Evolutionary conservation across 495 filamentous ascomycete species (phyloP).

Genomic region (Oleoguttula mirabilis): DNA sequence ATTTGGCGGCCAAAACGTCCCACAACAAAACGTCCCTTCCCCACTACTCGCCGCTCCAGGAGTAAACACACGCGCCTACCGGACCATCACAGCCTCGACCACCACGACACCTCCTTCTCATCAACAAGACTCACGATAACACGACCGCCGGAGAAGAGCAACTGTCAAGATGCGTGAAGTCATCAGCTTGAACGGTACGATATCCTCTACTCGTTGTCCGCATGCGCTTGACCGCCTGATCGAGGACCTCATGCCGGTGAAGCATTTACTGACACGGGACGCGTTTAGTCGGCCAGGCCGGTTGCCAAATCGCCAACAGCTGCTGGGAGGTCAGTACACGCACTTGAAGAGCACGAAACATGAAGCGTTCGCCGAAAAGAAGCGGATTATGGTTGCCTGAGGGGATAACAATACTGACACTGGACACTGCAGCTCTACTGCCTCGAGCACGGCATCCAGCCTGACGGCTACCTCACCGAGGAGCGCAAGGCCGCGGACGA

Average conservation of each 20-base stretch:
- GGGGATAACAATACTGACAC: conserved; percentile 10
- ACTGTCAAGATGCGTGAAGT: conserved; percentile 78
- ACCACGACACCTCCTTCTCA: neutral
- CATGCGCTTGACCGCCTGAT: conserved; percentile 26
- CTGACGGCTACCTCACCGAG: conserved; percentile 96
- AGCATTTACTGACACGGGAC: conserved; percentile 25
- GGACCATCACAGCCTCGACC: neutral
- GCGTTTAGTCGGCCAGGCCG: conserved; percentile 88
- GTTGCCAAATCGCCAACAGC: conserved; percentile 99
- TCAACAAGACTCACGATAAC: conserved; percentile 7
- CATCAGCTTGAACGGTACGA: conserved; percentile 96
- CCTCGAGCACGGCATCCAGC: conserved; percentile 99
- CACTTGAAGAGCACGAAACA: neutral
- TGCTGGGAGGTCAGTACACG: conserved; percentile 89
- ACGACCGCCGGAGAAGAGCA: too few relatives aligned
- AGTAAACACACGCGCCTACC: conserved; percentile 3
- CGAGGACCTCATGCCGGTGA: neutral
- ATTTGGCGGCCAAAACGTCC: neutral
- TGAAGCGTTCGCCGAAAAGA: conserved; percentile 1
- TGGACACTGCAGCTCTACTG: conserved; percentile 71
- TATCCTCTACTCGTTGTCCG: conserved; percentile 23
- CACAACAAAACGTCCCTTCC: neutral
- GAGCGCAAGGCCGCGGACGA: conserved; percentile 87
- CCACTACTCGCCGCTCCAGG: neutral
- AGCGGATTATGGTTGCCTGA: conserved; percentile 9